phyloP scores from a whole-genome alignment of 805 yeast species.

The Myxozyma mucilagina region DNA sequence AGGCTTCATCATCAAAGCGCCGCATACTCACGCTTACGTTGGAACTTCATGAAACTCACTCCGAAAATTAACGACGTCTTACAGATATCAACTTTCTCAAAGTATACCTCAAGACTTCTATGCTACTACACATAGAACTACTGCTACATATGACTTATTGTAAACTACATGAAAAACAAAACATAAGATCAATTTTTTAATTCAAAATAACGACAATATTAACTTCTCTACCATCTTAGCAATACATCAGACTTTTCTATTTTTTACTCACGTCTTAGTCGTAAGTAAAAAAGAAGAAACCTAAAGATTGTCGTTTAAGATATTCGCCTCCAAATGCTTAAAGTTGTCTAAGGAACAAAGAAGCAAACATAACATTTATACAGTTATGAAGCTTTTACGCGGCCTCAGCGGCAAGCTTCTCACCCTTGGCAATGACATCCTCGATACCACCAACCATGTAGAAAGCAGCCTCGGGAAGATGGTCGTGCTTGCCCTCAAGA shows the following conservation, averaged over 20 bases:
- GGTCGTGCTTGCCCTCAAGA: conserved; percentile 97
- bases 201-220: conserved; percentile 5
- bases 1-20: no score
- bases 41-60: no score
- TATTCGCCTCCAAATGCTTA: conserved; percentile 7
- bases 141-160: neutral
- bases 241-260: neutral
- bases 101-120: neutral
- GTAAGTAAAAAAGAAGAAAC: neutral
- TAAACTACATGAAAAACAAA: neutral
- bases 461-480: conserved; percentile 99
- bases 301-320: conserved; percentile 1
- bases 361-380: neutral
- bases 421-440: conserved; percentile 98
- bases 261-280: neutral
- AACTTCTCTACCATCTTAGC: conserved; percentile 6
- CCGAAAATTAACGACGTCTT: no score
- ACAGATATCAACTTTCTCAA: no score
- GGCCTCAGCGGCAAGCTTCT: conserved; percentile 72
- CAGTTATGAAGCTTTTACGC: conserved; percentile 7
- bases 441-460: conserved; percentile 99
- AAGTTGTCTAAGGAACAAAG: neutral
- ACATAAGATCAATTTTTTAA: conserved; percentile 5
- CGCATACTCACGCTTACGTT: no score
- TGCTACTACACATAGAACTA: neutral